Base-by-base conservation (phyloP, 2,329 filamentous ascomycete species). In the Ilyonectria mors-panacis region DNA sequence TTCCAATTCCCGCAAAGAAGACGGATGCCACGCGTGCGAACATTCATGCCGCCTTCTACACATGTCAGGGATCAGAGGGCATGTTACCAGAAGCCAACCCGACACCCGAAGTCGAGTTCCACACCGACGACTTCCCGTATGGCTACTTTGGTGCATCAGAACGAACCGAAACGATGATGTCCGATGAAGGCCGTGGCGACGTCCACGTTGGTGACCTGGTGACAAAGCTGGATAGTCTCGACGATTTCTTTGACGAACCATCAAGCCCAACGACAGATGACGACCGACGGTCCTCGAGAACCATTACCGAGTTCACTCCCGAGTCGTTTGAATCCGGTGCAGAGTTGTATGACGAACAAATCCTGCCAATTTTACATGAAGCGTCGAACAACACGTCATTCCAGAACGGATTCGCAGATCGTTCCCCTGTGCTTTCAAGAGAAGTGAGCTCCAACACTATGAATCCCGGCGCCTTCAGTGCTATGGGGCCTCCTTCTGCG, bases 11-110 rank as follows among this genome's bases (percentile, higher is more conserved):
- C 17, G 95, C 95, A 1, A 92, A 93, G 63, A 95, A 97, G 82
- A 96, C 95, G 1, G 91, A 92, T 60, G 89, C 91, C 37, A 98
- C 96, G 4, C 89, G 96, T 64, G 89, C 92, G 65, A 99, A 99
- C 75, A 96, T 99, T 2, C 95, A 98, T 78, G 94, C 95, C 0
- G 95, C 96, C 1, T 98, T 98, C 81, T 97, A 97, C 81, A 97
- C 95, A 70, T 98, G 95, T 76, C 92, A 94, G 59, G 92, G 89
- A 68, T 86, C 88, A 4, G 87, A 91, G 70, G 88, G 88, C 17
- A 83, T 84, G 12, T 76, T 84, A 35, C 83, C 87, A 8, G 89
- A 93, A 62, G 85, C 89, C 5, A 87, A 89, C 1, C 88, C 91
- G 4, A 96, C 94, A 0, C 92, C 94, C 1, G 95, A 97, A 51